Base-by-base conservation (phyloP, 768 basidiomycete species). In the Cyclocybe aegerita region DNA sequence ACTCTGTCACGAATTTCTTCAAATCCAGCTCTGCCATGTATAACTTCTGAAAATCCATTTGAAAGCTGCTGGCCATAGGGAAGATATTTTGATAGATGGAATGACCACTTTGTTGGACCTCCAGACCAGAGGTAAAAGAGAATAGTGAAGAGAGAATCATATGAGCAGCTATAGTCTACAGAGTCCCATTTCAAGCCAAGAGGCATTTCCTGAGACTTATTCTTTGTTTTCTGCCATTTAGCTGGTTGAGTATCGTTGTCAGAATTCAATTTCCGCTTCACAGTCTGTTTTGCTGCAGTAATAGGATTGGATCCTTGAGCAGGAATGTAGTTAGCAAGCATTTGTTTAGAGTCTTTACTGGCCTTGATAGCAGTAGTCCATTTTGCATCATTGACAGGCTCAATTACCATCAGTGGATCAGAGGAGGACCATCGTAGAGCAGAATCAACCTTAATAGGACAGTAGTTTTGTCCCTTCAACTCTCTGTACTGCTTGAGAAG, bases 141-240 rank as follows among this genome's bases (percentile, higher is more conserved):
- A 3, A 65, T 53, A 2, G 56, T 53, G 33, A 64, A 57, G 5
- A 61, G 23, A 14, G 58, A 17, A 53, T 66, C 65, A 57, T 65
- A 68, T 29, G 60, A 55, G 49, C 59, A 66, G 35, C 63, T 63
- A 43, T 54, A 58, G 46, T 63, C 51, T 11, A 33, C 9, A 12
- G 15, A 37, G 45, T 61, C 52, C 62, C 63, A 67, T 49, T 17
- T 43, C 2, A 58, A 4, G 1, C 62, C 54, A 6, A 33, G 23
- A 3, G 56, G 56, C 11, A 16, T 31, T 17, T 9, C 11, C 16
- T 51, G 12, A 9, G 17, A 45, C 31, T 42, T 33, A 30, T 41
- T 31, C 9, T 32, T 4, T 31, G 9, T 29, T 52, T 42, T 41
- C 34, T 43, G 34, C 7, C 16, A 29, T 11, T 43, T 23, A 23